Evolutionary conservation across 768 basidiomycete species (phyloP).

Genomic region (Mycena maculata): DNA sequence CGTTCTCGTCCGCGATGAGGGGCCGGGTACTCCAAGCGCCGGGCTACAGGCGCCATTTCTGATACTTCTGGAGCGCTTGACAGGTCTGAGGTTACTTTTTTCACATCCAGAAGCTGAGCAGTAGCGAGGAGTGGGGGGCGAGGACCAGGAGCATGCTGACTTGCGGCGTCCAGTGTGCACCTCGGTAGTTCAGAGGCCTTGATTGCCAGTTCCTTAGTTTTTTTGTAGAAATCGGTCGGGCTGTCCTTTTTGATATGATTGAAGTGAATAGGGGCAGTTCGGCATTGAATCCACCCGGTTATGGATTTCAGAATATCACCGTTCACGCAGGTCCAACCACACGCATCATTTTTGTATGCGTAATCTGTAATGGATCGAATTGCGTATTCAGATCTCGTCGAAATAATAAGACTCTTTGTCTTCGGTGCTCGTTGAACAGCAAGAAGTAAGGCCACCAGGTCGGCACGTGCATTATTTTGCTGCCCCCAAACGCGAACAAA

Average conservation of each 20-base stretch:
- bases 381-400: constrained; percentile 7
- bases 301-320: constrained; percentile 6
- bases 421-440: too few relatives aligned
- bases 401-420: neutral
- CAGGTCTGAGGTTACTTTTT: neutral
- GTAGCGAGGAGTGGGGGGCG: neutral
- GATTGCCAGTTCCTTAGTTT: neutral
- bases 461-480: too few relatives aligned
- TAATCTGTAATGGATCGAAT: neutral
- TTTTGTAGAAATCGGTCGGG: neutral
- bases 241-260: neutral
- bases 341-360: constrained; percentile 2
- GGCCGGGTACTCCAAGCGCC: neutral
- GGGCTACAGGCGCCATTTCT: neutral
- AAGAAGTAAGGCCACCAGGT: too few relatives aligned
- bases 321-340: constrained; percentile 3
- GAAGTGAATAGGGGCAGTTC: constrained; percentile 1
- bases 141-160: neutral
- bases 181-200: neutral
- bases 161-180: neutral
- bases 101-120: neutral
- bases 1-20: constrained; percentile 1
- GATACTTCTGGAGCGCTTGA: neutral
- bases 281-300: neutral
- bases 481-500: too few relatives aligned